Evolutionary conservation across 345 rosid species (phyloP).

Genomic region (Excoecaria cochinchinensis): DNA sequence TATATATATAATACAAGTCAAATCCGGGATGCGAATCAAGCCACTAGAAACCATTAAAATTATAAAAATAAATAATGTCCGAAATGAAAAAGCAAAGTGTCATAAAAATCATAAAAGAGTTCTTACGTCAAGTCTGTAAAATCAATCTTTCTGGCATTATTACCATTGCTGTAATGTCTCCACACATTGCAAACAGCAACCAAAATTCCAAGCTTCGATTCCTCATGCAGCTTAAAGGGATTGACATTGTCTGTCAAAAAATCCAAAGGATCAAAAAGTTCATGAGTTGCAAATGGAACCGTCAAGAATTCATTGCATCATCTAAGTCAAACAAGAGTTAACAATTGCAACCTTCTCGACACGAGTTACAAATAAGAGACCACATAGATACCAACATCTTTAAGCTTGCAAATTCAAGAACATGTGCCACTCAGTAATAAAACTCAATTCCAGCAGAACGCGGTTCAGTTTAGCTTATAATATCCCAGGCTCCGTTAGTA

Average conservation of each 20-base stretch:
- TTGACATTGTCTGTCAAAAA: constrained; percentile 42
- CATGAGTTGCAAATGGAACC: not conserved
- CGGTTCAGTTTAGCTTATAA: not conserved
- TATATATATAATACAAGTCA: not conserved
- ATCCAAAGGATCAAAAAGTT: not conserved
- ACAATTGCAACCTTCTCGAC: not conserved
- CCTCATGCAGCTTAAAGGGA: constrained; percentile 36
- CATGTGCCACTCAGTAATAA: not conserved
- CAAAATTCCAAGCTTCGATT: constrained; percentile 29
- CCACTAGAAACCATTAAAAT: not conserved
- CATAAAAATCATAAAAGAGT: not conserved
- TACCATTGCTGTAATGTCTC: constrained; percentile 44
- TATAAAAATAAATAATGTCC: not conserved
- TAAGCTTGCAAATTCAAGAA: not conserved
- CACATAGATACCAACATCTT: not conserved
- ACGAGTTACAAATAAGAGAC: not conserved
- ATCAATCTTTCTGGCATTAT: constrained; percentile 42
- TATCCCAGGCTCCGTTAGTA: not conserved
- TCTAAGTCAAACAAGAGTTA: not conserved
- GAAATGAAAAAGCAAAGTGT: not conserved
- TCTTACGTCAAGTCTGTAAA: constrained; percentile 81
- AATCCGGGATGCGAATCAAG: not conserved
- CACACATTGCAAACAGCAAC: constrained; percentile 21
- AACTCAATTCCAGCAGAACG: not conserved
- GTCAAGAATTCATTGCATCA: not conserved